Percentiles rank a stretch among this genome's conserved stretches.
These are phyloP conservation scores for Hondaea fermentalgiana DNA, from an alignment of 108 stramenopile genomes.

Conservation along the genomic window DNA sequence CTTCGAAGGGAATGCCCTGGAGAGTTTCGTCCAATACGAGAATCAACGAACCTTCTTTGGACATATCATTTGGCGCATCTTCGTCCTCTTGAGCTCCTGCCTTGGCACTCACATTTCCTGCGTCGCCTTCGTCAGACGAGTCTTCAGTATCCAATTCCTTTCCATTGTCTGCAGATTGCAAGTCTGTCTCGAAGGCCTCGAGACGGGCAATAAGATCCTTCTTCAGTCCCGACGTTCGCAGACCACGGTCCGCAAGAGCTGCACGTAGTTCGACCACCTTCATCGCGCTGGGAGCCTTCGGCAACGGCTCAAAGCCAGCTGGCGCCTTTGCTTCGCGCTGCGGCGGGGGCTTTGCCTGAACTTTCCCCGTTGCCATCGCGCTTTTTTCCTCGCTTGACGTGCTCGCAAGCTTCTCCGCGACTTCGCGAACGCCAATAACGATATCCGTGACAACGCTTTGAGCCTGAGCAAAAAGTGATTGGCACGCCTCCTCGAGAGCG, in stretches of 20 bases:
- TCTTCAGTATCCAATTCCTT: neutral
- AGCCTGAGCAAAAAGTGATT: neutral
- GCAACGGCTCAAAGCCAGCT: neutral
- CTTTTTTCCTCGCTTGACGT: too few species aligned
- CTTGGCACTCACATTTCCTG: neutral
- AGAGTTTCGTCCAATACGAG: constrained; percentile 84
- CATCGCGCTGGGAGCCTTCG: neutral
- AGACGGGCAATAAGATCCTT: neutral
- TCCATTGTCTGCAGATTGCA: neutral
- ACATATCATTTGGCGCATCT: neutral
- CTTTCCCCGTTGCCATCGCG: too few species aligned
- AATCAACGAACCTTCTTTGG: constrained; percentile 39
- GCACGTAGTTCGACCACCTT: neutral
- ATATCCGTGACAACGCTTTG: neutral
- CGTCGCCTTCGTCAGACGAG: neutral
- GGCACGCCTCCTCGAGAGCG: neutral
- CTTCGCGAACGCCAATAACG: neutral
- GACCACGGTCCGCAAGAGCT: neutral
- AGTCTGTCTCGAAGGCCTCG: neutral
- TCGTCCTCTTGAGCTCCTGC: neutral
- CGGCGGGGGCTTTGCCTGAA: too few species aligned
- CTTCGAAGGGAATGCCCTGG: constrained; percentile 85
- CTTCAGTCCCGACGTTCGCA: neutral
- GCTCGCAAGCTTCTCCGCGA: neutral
- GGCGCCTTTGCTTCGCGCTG: neutral